phyloP scores from a whole-genome alignment of 169 alveolate species.

The Babesia caballi region DNA sequence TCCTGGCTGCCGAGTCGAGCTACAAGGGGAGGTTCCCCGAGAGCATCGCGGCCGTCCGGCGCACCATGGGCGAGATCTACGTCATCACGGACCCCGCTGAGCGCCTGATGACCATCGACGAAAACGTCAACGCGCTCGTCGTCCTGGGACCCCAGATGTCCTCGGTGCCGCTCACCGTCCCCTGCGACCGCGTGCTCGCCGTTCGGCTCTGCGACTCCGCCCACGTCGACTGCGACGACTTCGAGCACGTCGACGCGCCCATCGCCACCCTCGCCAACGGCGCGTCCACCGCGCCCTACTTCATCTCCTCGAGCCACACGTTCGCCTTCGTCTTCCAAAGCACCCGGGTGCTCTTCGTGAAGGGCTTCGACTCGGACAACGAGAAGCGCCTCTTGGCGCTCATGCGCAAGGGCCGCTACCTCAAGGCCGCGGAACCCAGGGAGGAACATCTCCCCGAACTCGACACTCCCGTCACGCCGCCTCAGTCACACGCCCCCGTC shows the following conservation, averaged over 20 bases:
- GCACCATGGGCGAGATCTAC: constrained; percentile 2
- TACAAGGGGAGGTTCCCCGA: neutral
- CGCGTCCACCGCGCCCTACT: constrained; percentile 7
- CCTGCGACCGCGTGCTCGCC: constrained; percentile 4
- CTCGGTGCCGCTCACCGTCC: constrained; percentile 21
- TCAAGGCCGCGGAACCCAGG: neutral
- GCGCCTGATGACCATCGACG: constrained; percentile 12
- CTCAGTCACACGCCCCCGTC: neutral
- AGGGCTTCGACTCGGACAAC: constrained; percentile 6
- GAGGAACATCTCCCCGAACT: neutral
- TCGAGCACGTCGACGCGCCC: constrained; percentile 29
- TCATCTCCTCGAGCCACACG: constrained; percentile 2
- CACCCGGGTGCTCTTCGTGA: constrained; percentile 20
- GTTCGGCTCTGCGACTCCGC: constrained; percentile 7
- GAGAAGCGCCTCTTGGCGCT: constrained; percentile 17
- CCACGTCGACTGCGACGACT: constrained; percentile 3
- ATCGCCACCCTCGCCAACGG: constrained; percentile 55
- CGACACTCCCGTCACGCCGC: neutral
- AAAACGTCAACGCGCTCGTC: constrained; percentile 11
- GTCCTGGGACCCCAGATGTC: constrained; percentile 56
- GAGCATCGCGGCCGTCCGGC: neutral
- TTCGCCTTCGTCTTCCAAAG: constrained; percentile 3
- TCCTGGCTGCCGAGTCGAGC: constrained; percentile 4
- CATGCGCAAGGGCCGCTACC: neutral
- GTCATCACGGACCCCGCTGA: constrained; percentile 27